phyloP scores from a whole-genome alignment of 306 rosid species.

The Parietaria judaica region DNA sequence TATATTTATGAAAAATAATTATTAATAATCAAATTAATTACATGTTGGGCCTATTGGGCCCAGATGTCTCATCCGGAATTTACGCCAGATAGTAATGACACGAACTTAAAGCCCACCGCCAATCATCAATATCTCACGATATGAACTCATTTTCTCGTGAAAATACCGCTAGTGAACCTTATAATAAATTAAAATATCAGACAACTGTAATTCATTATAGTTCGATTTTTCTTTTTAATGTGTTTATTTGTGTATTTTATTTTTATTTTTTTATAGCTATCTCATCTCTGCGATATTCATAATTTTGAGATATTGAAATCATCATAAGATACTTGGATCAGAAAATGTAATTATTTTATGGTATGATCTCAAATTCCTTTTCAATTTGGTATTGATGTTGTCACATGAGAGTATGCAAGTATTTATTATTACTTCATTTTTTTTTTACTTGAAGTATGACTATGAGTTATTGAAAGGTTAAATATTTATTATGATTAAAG shows the following conservation, averaged over 20 bases:
- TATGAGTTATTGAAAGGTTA: no score
- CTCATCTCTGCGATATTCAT: constrained; percentile 3
- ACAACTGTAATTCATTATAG: constrained; percentile 3
- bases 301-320: no score
- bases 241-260: neutral
- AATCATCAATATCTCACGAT: constrained; percentile 3
- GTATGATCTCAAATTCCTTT: no score
- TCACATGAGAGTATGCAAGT: no score
- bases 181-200: neutral
- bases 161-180: constrained; percentile 5
- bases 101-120: neutral
- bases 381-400: no score
- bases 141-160: neutral
- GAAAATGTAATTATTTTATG: no score
- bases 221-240: neutral
- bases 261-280: neutral
- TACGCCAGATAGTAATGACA: constrained; percentile 5
- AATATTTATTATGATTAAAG: no score
- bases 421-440: no score
- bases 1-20: no score
- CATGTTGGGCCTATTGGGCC: constrained; percentile 10
- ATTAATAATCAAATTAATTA: neutral
- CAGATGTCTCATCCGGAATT: neutral
- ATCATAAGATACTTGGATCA: no score
- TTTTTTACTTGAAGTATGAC: no score